phyloP scores from a whole-genome alignment of 176 grass and related monocot species.

The Raddia distichophylla region DNA sequence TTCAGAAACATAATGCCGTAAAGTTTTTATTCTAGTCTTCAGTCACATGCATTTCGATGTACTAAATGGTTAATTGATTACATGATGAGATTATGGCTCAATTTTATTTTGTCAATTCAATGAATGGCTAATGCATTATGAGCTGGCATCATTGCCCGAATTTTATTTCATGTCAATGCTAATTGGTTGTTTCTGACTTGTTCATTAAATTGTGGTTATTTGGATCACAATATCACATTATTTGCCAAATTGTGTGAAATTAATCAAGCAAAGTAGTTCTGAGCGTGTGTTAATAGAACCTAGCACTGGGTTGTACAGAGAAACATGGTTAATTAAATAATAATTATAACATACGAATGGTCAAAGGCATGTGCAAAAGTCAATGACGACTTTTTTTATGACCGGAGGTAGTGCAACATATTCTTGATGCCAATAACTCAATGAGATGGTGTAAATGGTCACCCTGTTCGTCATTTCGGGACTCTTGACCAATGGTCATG shows the following conservation, averaged over 20 bases:
- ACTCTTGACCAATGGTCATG: neutral
- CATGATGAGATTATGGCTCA: neutral
- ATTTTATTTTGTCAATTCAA: neutral
- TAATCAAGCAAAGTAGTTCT: neutral
- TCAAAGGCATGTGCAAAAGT: no score
- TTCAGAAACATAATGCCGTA: neutral
- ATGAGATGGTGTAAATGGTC: neutral
- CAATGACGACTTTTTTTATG: no score
- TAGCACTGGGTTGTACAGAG: neutral
- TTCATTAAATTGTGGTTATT: neutral
- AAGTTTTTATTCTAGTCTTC: neutral
- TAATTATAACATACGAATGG: neutral
- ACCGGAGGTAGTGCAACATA: neutral
- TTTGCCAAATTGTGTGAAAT: slow-evolving; percentile 12
- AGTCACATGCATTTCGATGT: neutral
- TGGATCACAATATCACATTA: neutral
- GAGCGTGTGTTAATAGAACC: neutral
- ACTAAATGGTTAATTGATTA: slow-evolving; percentile 15
- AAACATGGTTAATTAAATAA: neutral
- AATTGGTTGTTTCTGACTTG: neutral
- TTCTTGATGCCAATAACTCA: neutral
- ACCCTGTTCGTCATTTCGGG: neutral
- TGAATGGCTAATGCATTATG: slow-evolving; percentile 14
- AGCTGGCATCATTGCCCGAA: neutral
- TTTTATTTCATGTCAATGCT: neutral